These are phyloP conservation scores for Camelina neglecta DNA, from an alignment of 345 rosid species.

Conservation along the genomic window DNA sequence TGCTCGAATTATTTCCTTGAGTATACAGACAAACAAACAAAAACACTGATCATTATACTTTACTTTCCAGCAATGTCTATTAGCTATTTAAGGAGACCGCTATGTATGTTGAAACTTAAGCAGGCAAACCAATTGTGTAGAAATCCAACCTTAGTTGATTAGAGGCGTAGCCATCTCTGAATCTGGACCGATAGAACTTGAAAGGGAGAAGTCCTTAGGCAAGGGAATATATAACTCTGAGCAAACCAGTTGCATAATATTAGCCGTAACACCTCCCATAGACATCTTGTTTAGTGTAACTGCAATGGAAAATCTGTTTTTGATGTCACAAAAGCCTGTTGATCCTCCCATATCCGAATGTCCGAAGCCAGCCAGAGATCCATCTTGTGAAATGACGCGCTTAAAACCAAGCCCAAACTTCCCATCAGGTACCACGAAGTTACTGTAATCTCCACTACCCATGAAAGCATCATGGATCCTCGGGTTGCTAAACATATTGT, in stretches of 20 bases:
- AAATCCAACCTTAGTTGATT: constrained; percentile 56
- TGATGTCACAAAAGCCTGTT: constrained; percentile 75
- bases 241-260: constrained; percentile 69
- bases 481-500: constrained; percentile 53
- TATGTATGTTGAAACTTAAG: constrained; percentile 19
- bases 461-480: constrained; percentile 77
- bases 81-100: constrained; percentile 23
- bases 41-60: constrained; percentile 27
- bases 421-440: constrained; percentile 58
- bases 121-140: constrained; percentile 29
- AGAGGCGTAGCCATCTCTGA: constrained; percentile 48
- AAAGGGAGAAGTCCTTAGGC: constrained; percentile 55
- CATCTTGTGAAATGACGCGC: constrained; percentile 57
- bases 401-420: constrained; percentile 83
- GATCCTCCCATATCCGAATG: constrained; percentile 98
- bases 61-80: constrained; percentile 36
- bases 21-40: constrained; percentile 20
- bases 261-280: constrained; percentile 65
- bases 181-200: constrained; percentile 41
- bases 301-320: constrained; percentile 79
- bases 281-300: constrained; percentile 89
- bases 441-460: constrained; percentile 70
- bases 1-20: constrained; percentile 12
- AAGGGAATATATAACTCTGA: constrained; percentile 79
- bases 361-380: constrained; percentile 73